Evolutionary conservation across 2,329 filamentous ascomycete genomes (phyloP).

Genomic region (Meredithiella fracta): DNA sequence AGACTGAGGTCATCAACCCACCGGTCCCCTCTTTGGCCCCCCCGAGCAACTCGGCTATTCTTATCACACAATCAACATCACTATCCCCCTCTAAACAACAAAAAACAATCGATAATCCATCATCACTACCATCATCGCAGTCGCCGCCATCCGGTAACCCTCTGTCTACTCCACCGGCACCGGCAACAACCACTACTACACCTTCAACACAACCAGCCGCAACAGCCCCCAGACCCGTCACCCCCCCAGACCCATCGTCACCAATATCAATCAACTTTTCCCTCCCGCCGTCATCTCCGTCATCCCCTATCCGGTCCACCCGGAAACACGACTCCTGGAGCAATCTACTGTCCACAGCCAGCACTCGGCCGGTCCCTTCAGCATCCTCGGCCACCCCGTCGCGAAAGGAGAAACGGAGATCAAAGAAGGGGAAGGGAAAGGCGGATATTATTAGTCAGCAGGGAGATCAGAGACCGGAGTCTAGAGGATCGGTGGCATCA

Average conservation of each 20-base stretch:
- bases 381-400: neutral
- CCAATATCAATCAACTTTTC: neutral
- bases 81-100: neutral
- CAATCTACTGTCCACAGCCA: neutral
- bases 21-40: neutral
- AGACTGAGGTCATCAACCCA: neutral
- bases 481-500: neutral
- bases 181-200: neutral
- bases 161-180: neutral
- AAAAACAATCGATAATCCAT: neutral
- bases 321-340: constrained; percentile 3
- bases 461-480: neutral
- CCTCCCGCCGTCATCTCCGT: neutral
- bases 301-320: neutral
- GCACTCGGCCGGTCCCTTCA: neutral
- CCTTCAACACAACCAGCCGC: neutral
- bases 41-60: neutral
- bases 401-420: constrained; percentile 1
- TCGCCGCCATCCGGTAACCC: neutral
- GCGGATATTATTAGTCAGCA: neutral
- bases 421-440: constrained; percentile 5
- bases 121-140: neutral
- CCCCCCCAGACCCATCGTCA: neutral
- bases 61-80: neutral
- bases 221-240: neutral